Percentiles rank a stretch among this genome's conserved stretches.
Conservation (phyloP, 2,329 filamentous ascomycete species). For the Cercospora janseana region DNA sequence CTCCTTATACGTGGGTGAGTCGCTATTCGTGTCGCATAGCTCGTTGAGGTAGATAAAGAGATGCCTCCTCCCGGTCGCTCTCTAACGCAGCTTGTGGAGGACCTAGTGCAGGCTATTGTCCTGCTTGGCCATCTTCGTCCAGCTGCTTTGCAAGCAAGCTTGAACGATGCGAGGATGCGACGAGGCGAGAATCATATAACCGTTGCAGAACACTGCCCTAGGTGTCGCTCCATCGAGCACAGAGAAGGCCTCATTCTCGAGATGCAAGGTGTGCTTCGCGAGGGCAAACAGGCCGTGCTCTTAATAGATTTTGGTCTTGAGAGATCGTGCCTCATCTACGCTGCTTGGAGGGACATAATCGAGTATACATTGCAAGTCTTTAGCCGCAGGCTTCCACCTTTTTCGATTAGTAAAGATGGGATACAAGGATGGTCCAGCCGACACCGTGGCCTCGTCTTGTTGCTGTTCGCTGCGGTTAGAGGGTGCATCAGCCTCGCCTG, state of each 20-base stretch:
- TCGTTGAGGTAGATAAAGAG: conserved; percentile 1
- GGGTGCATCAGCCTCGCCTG: no score
- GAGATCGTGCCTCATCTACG: background rate
- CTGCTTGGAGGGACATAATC: background rate
- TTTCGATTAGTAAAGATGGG: background rate
- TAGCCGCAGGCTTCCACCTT: background rate
- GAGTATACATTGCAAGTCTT: background rate
- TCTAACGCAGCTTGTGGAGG: background rate
- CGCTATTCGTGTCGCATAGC: background rate
- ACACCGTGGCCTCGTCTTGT: no score
- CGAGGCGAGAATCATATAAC: background rate
- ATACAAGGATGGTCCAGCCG: background rate
- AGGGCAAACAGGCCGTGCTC: background rate
- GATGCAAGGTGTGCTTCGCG: background rate
- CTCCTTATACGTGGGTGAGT: background rate
- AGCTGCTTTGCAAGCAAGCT: background rate
- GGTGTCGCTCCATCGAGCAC: background rate
- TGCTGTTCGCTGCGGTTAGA: no score
- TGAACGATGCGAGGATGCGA: background rate
- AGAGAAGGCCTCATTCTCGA: background rate
- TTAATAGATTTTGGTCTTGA: background rate
- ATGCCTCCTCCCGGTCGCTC: background rate
- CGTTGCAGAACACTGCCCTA: background rate
- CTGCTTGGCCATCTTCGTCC: background rate
- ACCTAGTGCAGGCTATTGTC: background rate